phyloP scores from a whole-genome alignment of 208 protist species.

The Leishmania tarentolae region DNA sequence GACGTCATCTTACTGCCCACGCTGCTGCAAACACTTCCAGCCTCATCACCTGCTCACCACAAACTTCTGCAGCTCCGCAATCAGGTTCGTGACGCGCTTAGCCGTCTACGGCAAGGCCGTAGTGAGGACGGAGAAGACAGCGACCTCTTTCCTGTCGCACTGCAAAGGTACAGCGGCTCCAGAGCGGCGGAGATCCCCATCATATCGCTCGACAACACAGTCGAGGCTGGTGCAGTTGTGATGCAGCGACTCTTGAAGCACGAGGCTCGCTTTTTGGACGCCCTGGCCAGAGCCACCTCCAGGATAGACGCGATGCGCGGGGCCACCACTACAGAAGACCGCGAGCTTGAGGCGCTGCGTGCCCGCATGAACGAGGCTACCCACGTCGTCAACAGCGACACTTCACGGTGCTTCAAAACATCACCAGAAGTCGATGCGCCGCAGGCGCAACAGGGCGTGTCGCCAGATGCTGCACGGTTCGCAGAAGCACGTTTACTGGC shows the following conservation, averaged over 20 bases:
- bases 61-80: conserved; percentile 8
- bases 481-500: conserved; percentile 33
- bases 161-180: not conserved
- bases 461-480: conserved; percentile 1
- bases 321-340: not conserved
- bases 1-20: conserved; percentile 13
- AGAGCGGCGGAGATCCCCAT: not conserved
- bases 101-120: not conserved
- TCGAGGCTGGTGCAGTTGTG: not conserved
- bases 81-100: conserved; percentile 2
- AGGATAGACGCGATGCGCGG: not conserved
- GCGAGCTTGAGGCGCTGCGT: conserved; percentile 14
- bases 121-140: not conserved
- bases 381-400: not conserved
- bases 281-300: conserved; percentile 4
- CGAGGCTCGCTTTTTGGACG: conserved; percentile 20
- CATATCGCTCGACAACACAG: not conserved
- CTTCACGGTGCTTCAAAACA: not conserved
- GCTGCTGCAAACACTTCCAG: conserved; percentile 4
- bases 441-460: not conserved
- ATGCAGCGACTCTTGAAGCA: conserved; percentile 2
- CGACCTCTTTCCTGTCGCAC: not conserved
- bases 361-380: conserved; percentile 22
- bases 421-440: not conserved
- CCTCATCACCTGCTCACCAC: not conserved